These are phyloP conservation scores for Termitomyces titanicus DNA, from an alignment of 768 basidiomycete species.

Conservation along the genomic window DNA sequence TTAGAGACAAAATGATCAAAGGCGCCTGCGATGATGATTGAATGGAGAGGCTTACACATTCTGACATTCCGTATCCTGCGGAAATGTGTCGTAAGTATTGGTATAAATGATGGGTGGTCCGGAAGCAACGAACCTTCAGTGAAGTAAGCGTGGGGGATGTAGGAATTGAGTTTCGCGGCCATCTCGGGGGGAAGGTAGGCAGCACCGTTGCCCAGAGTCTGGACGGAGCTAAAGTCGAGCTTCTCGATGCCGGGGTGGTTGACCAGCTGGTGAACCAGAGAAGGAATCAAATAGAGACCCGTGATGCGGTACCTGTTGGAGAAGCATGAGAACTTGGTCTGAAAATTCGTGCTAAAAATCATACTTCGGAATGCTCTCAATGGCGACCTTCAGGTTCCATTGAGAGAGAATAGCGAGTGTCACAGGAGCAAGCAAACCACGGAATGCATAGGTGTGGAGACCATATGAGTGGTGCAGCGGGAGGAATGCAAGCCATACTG, in stretches of 20 bases:
- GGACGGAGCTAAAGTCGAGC: constrained; percentile 51
- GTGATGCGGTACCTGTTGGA: constrained; percentile 51
- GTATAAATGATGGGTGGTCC: not conserved
- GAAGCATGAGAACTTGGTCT: not conserved
- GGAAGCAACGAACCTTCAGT: constrained; percentile 39
- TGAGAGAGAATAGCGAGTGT: constrained; percentile 54
- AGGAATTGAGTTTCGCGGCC: constrained; percentile 31
- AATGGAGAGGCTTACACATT: constrained; percentile 42
- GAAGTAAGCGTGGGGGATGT: constrained; percentile 32
- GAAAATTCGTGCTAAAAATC: constrained; percentile 16
- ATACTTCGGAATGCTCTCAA: constrained; percentile 58
- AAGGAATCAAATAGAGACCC: constrained; percentile 51
- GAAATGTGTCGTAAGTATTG: not conserved
- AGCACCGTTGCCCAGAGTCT: constrained; percentile 47
- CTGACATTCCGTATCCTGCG: constrained; percentile 71
- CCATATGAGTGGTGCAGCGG: constrained; percentile 71
- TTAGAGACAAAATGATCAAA: not conserved
- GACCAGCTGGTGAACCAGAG: constrained; percentile 61
- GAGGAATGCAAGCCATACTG: constrained; percentile 52
- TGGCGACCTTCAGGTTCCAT: constrained; percentile 53
- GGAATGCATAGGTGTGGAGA: constrained; percentile 50
- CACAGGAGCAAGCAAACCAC: constrained; percentile 37
- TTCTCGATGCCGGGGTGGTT: constrained; percentile 47
- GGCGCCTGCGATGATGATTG: not conserved
- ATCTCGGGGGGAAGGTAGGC: constrained; percentile 65